These are phyloP conservation scores for Cystoisospora suis DNA, from an alignment of 169 alveolate genomes.

Conservation along the genomic window DNA sequence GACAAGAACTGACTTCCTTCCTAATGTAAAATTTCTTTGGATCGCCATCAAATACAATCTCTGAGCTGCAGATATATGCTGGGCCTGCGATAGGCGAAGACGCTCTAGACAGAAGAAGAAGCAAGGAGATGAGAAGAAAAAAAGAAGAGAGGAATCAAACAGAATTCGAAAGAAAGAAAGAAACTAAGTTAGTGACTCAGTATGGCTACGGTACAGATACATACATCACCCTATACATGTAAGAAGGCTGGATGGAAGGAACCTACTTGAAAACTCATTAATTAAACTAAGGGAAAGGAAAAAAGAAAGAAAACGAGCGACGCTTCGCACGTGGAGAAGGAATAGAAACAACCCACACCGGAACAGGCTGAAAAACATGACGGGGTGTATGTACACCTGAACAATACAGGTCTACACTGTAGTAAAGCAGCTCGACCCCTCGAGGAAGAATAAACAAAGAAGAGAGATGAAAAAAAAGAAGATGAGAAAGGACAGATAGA, in stretches of 20 bases:
- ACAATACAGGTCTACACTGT: not conserved
- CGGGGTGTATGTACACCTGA: not conserved
- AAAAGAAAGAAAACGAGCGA: not conserved
- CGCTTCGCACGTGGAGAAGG: not conserved
- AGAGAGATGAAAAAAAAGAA: not conserved
- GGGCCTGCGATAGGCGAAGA: slow-evolving; percentile 78
- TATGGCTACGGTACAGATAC: not conserved
- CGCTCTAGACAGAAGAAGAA: slow-evolving; percentile 54
- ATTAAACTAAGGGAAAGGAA: not conserved
- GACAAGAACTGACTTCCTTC: slow-evolving; percentile 91
- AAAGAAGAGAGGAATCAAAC: not conserved
- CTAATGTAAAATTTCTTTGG: slow-evolving; percentile 93
- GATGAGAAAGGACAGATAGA: not conserved
- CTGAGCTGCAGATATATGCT: slow-evolving; percentile 89
- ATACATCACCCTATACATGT: not conserved
- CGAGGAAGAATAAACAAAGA: not conserved
- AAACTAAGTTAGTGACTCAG: not conserved
- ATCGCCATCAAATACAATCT: slow-evolving; percentile 91
- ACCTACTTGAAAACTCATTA: not conserved
- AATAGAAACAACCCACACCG: not conserved
- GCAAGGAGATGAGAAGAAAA: not conserved
- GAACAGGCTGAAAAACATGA: not conserved
- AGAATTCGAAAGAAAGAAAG: not conserved
- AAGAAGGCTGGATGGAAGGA: not conserved
- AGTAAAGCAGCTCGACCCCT: not conserved